Percentiles rank a stretch among this genome's conserved stretches.
phyloP scores from a whole-genome alignment of 129 eudicot genomes.

The Tagetes patula region DNA sequence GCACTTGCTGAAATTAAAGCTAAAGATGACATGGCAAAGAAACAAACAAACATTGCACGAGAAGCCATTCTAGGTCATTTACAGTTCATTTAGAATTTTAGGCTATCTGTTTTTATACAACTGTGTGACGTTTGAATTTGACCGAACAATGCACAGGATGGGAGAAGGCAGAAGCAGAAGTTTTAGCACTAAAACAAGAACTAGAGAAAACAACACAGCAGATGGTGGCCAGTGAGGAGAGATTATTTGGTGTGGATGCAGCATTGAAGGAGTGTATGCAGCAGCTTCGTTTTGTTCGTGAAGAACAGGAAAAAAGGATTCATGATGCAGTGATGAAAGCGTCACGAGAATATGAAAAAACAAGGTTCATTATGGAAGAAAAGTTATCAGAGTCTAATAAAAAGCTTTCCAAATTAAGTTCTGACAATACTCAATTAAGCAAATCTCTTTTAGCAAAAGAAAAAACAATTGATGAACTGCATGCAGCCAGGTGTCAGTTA shows the following conservation, averaged over 20 bases:
- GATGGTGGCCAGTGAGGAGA: constrained; percentile 61
- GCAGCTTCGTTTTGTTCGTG: constrained; percentile 83
- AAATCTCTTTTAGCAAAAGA: constrained; percentile 65
- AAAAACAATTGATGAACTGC: constrained; percentile 53
- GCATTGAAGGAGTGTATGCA: constrained; percentile 94
- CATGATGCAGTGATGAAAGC: constrained; percentile 68
- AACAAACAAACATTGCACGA: constrained; percentile 74
- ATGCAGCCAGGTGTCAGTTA: constrained; percentile 39
- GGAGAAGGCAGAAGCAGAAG: constrained; percentile 85
- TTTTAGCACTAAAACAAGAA: constrained; percentile 62
- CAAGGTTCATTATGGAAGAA: constrained; percentile 42
- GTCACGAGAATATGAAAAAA: constrained; percentile 64
- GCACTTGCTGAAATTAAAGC: constrained; percentile 63
- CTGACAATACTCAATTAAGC: constrained; percentile 61
- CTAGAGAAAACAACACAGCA: constrained; percentile 62
- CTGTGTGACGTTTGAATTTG: not conserved
- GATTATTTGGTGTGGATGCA: constrained; percentile 62
- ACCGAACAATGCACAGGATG: constrained; percentile 47
- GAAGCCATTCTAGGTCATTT: constrained; percentile 88
- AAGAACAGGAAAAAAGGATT: constrained; percentile 82
- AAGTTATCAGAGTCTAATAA: constrained; percentile 57
- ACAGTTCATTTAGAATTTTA: constrained; percentile 12
- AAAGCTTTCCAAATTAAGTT: constrained; percentile 45
- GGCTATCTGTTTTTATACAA: not conserved
- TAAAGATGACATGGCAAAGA: constrained; percentile 67